Conservation (phyloP, 768 basidiomycete species). For the Daedalea quercina region DNA sequence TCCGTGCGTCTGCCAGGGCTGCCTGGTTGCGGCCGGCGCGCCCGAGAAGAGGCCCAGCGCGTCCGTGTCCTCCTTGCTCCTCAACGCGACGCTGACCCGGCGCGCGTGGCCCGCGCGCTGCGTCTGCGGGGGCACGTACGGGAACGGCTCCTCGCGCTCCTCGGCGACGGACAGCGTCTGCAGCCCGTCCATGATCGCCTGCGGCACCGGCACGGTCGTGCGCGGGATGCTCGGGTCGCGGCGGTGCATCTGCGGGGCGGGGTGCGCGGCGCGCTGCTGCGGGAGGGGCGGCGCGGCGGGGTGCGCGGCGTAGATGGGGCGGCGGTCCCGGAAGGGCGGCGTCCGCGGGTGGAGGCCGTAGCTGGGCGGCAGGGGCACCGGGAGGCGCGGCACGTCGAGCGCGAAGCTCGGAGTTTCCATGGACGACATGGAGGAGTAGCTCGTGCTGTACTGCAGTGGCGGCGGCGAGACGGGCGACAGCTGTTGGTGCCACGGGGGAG, state of each 20-base stretch:
- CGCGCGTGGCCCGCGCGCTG: slow-evolving; percentile 32
- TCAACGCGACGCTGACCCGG: slow-evolving; percentile 33
- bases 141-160: slow-evolving; percentile 16
- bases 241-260: background rate
- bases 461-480: background rate
- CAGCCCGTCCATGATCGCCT: background rate
- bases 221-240: slow-evolving; percentile 1
- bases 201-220: background rate
- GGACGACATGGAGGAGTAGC: too few species aligned
- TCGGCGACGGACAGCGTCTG: background rate
- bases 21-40: slow-evolving; percentile 1
- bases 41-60: slow-evolving; percentile 11
- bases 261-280: background rate
- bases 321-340: background rate
- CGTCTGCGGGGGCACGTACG: slow-evolving; percentile 26
- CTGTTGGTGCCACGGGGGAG: background rate
- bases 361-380: background rate
- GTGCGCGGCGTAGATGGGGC: background rate
- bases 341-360: background rate
- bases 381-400: background rate
- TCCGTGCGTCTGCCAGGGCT: slow-evolving; percentile 16
- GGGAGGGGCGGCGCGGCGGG: background rate
- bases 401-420: background rate
- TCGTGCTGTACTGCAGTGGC: slow-evolving; percentile 4
- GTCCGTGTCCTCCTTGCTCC: slow-evolving; percentile 23